Percentiles rank a stretch among this genome's conserved stretches.
Evolutionary conservation across 176 grass and related monocot species (phyloP).

Genomic region (Hsuehochloa calcarea): DNA sequence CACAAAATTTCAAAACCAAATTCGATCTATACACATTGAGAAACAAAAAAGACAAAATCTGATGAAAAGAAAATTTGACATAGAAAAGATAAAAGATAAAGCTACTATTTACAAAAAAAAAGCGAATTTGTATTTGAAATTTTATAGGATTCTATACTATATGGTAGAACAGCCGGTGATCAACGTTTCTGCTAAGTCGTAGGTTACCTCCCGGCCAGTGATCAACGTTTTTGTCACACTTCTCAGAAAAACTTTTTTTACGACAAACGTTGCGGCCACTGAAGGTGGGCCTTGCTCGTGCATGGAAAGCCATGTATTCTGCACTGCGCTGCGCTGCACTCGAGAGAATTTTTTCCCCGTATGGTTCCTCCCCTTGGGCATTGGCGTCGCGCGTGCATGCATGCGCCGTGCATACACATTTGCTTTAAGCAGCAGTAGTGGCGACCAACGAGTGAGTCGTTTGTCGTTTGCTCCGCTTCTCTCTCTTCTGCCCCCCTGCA

Average conservation of each 20-base stretch:
- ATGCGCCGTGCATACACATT: background rate
- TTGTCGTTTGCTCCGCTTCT: background rate
- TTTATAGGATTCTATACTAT: no score
- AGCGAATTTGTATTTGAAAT: no score
- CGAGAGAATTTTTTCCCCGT: background rate
- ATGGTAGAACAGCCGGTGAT: no score
- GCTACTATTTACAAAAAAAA: no score
- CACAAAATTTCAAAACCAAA: no score
- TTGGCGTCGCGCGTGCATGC: constrained; percentile 21
- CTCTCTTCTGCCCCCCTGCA: background rate
- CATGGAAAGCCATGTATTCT: background rate
- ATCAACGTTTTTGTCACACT: no score
- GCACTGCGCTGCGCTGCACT: background rate
- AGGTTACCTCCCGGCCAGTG: no score
- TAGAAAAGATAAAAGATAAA: no score
- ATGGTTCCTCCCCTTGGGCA: background rate
- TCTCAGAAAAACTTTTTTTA: background rate
- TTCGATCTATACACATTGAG: no score
- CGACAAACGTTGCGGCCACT: background rate
- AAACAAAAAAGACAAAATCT: no score
- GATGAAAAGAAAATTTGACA: no score
- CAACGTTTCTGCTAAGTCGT: no score
- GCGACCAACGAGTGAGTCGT: background rate
- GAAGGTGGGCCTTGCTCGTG: background rate
- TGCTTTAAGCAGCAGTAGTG: background rate